Base-by-base conservation (phyloP, 352 stramenopile genomes). In the Globisporangium orthogonon region DNA sequence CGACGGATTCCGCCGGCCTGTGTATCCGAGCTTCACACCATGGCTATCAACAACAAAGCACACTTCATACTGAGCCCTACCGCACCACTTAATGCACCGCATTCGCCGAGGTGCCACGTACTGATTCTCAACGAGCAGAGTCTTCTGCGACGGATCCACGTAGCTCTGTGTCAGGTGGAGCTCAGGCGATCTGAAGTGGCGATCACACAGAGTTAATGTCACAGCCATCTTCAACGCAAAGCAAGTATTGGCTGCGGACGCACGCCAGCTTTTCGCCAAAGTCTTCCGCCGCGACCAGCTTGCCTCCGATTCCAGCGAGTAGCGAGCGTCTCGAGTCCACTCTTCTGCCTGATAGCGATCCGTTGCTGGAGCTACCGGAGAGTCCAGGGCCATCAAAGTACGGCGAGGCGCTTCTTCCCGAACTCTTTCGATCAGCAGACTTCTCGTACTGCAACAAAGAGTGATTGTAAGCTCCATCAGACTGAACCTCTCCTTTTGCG, bases 301-400 rank as follows among this genome's bases (percentile, higher is more conserved):
- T 87, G 14, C 79, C 44, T 49, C 44, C 79, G 30, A 92, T 90
- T 0, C 80, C 83, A 13, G 80, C 80, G 15, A 92, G 80, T n/a
- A 92, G 58, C 4, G 79, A 92, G 40, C 71, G 70, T 13, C 74
- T 74, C 1, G 75, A 74, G 50, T 85, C 73, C 13, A 86, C 51
- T 50, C 71, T 66, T 39, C 70, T 74, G 4, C 74, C 65, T 39
- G 70, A 76, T 18, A 83, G 59, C 11, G 62, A 73, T 17, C 63
- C 63, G 11, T 41, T 66, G 50, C 61, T 83, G 2, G 51, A 47
- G 55, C 65, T 83, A 46, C 46, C 58, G 14, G 11, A 28, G 17
- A 65, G 52, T n/a, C 56, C 58, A 7, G 31, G 6, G 7, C 55
- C 58, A 11, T 61, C 58, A 28, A 53, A 50, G 35, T 60, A 77